Evolutionary conservation across 495 filamentous ascomycete species (phyloP), one percentile per base, ranked within the genome.

Genomic region (Aspergillus bertholletiae): DNA sequence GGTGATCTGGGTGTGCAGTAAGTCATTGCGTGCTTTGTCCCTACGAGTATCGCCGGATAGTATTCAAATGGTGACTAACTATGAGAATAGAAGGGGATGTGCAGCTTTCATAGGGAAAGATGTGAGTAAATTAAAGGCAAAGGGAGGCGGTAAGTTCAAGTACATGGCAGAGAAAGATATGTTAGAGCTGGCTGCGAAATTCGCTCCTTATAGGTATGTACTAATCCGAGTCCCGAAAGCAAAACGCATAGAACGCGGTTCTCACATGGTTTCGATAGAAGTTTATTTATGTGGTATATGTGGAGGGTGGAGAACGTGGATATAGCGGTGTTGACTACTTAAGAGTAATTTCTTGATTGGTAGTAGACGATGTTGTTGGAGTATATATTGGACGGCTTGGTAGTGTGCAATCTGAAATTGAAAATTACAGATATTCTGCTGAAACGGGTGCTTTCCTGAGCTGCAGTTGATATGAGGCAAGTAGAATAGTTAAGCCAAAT

Each of bases 151-250:
- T 50, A 97, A 97, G 76, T 96, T 89, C 84, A 97, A 97, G 77
- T 98, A 96, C 65, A 94, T 97, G 90, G 77, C 80, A 12, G 94
- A 98, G 70, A 80, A 82, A 52, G 94, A 98, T 60, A 97, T 98
- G 94, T 67, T 88, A 59, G 86, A 92, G 59, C 71, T 87, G 49
- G 84, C 89, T 3, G 89, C 87, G 9, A 83, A 81, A 65, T 98
- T 96, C 64, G 78, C 81, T 28, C 92, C 92, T 3, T 97, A 92
- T 69, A 81, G 90, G 86, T 80, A 69, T 75, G 73, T 82, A n/a
- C n/a, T n/a, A n/a, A 11, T 2, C 12, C 17, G 13, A 8, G 13
- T 6, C 13, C 34, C 34, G 17, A 6, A 37, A 1, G 13, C 17
- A 2, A 2, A 15, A 3, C 5, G 8, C 13, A 43, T 21, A 43